phyloP scores from a whole-genome alignment of 176 grass and related monocot genomes.

The Cenchrus fungigraminus region DNA sequence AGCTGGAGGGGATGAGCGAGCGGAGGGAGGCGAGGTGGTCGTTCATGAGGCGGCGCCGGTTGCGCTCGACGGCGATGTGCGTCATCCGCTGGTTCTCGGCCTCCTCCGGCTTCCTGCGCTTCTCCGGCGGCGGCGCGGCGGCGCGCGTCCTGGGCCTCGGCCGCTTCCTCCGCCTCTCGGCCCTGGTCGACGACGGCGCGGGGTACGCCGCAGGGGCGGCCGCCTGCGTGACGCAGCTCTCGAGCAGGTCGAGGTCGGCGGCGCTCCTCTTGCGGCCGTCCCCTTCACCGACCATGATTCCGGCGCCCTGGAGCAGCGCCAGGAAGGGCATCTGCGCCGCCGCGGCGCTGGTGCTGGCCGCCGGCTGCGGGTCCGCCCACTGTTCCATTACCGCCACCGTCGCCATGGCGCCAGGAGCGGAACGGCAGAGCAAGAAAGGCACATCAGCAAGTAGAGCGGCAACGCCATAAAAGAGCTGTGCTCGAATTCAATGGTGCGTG shows the following conservation, averaged over 20 bases:
- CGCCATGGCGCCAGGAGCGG: constrained; percentile 2
- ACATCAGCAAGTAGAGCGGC: neutral
- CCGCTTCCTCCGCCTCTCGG: constrained; percentile 52
- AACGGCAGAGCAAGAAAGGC: neutral
- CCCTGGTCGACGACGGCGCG: neutral
- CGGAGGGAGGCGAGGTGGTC: constrained; percentile 84
- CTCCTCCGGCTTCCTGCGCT: constrained; percentile 76
- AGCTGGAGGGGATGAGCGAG: constrained; percentile 75
- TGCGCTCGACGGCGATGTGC: constrained; percentile 95
- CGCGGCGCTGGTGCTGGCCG: constrained; percentile 11
- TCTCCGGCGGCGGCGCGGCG: constrained; percentile 28
- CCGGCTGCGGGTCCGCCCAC: constrained; percentile 67
- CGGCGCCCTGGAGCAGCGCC: constrained; percentile 64
- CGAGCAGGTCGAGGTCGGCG: constrained; percentile 64
- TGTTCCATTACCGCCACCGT: constrained; percentile 60
- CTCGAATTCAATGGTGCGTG: constrained; percentile 68
- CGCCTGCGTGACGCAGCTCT: constrained; percentile 84
- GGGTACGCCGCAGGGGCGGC: neutral
- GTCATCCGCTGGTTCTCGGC: constrained; percentile 93
- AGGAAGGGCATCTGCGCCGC: constrained; percentile 68
- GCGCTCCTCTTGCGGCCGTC: constrained; percentile 4
- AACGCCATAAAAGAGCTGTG: constrained; percentile 35
- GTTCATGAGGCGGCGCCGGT: constrained; percentile 97
- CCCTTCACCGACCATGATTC: constrained; percentile 16
- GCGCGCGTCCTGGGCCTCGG: constrained; percentile 41